Percentiles rank a stretch among this genome's conserved stretches.
phyloP scores from a whole-genome alignment of 108 stramenopile genomes.

The Phaeodactylum tricornutum region DNA sequence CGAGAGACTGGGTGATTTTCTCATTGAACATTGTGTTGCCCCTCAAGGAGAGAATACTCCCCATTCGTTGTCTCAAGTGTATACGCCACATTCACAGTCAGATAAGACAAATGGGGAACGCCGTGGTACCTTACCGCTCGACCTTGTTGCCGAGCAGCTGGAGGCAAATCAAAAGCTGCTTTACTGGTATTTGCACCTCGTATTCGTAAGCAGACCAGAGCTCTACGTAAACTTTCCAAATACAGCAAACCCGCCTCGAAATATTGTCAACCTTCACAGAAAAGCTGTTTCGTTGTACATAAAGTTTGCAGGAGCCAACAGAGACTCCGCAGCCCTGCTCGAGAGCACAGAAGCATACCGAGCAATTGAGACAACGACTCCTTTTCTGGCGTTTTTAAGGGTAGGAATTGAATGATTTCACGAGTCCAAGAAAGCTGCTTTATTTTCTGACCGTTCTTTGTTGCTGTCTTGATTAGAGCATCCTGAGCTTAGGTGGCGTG shows the following conservation, averaged over 20 bases:
- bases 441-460: neutral
- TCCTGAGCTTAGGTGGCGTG: conserved; percentile 61
- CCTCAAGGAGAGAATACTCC: conserved; percentile 12
- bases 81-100: conserved; percentile 1
- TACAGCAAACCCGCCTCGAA: conserved; percentile 51
- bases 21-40: conserved; percentile 62
- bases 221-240: conserved; percentile 75
- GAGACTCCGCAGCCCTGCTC: conserved; percentile 23
- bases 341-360: conserved; percentile 25
- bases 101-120: conserved; percentile 3
- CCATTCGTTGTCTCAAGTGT: neutral
- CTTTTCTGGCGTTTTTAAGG: conserved; percentile 61
- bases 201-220: conserved; percentile 60
- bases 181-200: conserved; percentile 67
- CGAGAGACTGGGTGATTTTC: conserved; percentile 35
- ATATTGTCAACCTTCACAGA: conserved; percentile 58
- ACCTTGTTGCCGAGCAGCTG: conserved; percentile 55
- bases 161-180: conserved; percentile 44
- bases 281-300: conserved; percentile 57
- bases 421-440: conserved; percentile 3
- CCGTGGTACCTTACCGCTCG: conserved; percentile 41
- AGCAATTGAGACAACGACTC: conserved; percentile 25
- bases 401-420: conserved; percentile 20
- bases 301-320: conserved; percentile 33
- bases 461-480: conserved; percentile 24